These are phyloP conservation scores for Aquilaria yunnanensis DNA, from an alignment of 345 rosid species.

Conservation along the genomic window DNA sequence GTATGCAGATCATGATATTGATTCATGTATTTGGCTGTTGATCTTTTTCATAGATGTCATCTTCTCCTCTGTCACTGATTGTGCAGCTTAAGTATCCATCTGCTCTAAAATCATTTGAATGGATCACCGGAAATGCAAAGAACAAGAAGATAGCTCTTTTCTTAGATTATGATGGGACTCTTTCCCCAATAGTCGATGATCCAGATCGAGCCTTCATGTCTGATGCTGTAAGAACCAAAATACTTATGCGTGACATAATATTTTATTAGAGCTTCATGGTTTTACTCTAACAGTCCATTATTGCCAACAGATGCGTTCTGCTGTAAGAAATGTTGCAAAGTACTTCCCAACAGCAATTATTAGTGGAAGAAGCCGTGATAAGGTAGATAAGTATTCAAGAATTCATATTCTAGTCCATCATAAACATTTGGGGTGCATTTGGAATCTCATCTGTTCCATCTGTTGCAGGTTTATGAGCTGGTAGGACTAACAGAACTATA, in stretches of 20 bases:
- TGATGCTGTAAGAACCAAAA: conserved; percentile 44
- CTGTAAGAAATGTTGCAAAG: conserved; percentile 67
- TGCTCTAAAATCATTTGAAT: conserved; percentile 60
- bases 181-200: conserved; percentile 90
- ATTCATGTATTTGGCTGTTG: not conserved
- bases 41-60: not conserved
- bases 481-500: conserved; percentile 89
- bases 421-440: not conserved
- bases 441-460: conserved; percentile 5
- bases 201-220: conserved; percentile 80
- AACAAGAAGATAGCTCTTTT: conserved; percentile 78
- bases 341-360: conserved; percentile 90
- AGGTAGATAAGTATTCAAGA: conserved; percentile 32
- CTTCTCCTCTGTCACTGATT: not conserved
- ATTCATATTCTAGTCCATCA: not conserved
- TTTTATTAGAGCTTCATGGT: not conserved
- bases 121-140: conserved; percentile 47
- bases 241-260: not conserved
- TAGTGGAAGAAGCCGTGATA: conserved; percentile 93
- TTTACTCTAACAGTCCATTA: not conserved
- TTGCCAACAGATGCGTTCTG: conserved; percentile 75
- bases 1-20: conserved; percentile 23
- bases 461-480: conserved; percentile 66
- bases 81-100: conserved; percentile 81
- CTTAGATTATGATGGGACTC: conserved; percentile 89